Conservation (phyloP, 2,329 filamentous ascomycete genomes). For the Neofusicoccum kwambonambiense region DNA sequence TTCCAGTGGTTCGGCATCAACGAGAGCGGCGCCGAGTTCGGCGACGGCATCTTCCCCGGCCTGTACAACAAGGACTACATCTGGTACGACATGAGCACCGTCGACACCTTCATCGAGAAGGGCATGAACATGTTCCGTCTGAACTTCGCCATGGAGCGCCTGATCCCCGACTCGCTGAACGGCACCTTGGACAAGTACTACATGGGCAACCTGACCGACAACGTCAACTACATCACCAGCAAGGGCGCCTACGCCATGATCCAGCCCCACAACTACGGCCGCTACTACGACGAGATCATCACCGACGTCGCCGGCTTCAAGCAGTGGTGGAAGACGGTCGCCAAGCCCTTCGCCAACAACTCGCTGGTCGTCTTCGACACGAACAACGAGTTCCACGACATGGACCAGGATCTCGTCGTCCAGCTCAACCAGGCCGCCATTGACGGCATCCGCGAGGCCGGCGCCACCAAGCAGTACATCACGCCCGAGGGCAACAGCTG, state of each 20-base stretch:
- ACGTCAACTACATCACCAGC: constrained; percentile 49
- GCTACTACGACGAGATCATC: constrained; percentile 49
- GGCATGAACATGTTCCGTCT: constrained; percentile 59
- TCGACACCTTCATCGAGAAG: constrained; percentile 50
- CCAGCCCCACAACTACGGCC: constrained; percentile 52
- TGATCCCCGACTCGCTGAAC: constrained; percentile 51
- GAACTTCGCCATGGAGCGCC: constrained; percentile 59
- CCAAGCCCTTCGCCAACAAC: constrained; percentile 41
- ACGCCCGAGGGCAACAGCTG: constrained; percentile 59
- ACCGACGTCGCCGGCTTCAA: constrained; percentile 42
- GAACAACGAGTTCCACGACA: constrained; percentile 50
- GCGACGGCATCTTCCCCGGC: constrained; percentile 57
- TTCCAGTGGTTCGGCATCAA: constrained; percentile 47
- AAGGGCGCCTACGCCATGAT: constrained; percentile 50
- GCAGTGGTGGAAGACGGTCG: constrained; percentile 45
- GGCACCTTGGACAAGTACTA: constrained; percentile 46
- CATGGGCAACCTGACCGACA: constrained; percentile 42
- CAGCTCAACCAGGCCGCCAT: constrained; percentile 49
- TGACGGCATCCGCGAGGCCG: constrained; percentile 45
- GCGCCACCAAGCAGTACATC: constrained; percentile 54
- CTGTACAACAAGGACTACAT: constrained; percentile 59
- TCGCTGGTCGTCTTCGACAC: constrained; percentile 47
- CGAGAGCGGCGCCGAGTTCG: constrained; percentile 65
- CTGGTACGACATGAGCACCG: constrained; percentile 55
- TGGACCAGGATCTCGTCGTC: constrained; percentile 45